Conservation (phyloP, 1,139 yeast species). For the Blastobotrys ciferrii region DNA sequence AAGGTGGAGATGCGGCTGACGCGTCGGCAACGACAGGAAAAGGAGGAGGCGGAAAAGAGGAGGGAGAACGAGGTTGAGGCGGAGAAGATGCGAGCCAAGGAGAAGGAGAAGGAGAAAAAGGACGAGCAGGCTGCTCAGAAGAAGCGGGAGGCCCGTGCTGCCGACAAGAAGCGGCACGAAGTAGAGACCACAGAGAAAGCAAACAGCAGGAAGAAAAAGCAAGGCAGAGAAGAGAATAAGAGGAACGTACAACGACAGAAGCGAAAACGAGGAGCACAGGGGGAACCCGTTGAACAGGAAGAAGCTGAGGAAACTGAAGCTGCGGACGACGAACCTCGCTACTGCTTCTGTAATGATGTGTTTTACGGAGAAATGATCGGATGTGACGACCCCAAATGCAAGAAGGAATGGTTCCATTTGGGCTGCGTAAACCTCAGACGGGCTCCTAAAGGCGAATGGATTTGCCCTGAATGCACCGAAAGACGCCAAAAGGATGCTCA, state of each 20-base stretch:
- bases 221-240: neutral
- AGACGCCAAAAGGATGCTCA: neutral
- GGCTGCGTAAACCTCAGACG: conserved; percentile 65
- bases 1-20: conserved; percentile 8
- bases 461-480: conserved; percentile 33
- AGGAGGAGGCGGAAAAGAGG: neutral
- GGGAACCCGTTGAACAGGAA: neutral
- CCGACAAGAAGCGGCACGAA: neutral
- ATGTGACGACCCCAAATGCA: conserved; percentile 76
- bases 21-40: neutral
- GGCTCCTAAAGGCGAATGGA: conserved; percentile 41
- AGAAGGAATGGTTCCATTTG: conserved; percentile 77
- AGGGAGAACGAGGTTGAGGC: conserved; percentile 6
- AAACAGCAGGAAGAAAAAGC: too few relatives aligned
- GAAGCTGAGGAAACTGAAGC: neutral
- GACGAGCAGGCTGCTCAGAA: neutral
- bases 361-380: conserved; percentile 90
- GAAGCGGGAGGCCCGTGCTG: neutral
- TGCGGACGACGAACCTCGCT: conserved; percentile 32
- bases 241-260: too few relatives aligned
- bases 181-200: neutral
- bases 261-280: neutral
- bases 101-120: neutral
- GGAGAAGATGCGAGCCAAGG: neutral
- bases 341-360: conserved; percentile 77